phyloP scores from a whole-genome alignment of 352 stramenopile species.

The Phytophthora fragariaefolia region DNA sequence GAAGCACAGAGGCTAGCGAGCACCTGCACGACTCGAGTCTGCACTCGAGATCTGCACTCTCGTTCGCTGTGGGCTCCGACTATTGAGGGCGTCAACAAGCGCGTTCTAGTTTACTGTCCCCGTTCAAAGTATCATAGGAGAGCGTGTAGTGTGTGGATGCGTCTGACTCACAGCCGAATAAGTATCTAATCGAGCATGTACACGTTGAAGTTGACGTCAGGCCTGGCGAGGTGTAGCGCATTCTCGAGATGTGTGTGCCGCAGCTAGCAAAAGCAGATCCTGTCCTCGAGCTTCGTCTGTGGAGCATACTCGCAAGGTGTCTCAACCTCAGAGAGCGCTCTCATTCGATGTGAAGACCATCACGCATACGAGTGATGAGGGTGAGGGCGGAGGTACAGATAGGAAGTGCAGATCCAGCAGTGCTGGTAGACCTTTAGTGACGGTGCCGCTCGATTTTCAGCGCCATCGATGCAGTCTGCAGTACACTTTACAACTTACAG shows the following conservation, averaged over 20 bases:
- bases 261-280: neutral
- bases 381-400: too few species aligned
- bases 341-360: neutral
- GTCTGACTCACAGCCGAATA: neutral
- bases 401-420: too few species aligned
- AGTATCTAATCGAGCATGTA: slow-evolving; percentile 14
- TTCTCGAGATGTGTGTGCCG: too few species aligned
- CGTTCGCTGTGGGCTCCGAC: slow-evolving; percentile 37
- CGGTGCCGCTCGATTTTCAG: too few species aligned
- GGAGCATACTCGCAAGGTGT: neutral
- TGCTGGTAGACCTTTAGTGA: too few species aligned
- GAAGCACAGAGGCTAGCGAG: slow-evolving; percentile 47
- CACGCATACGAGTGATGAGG: too few species aligned
- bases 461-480: too few species aligned
- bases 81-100: slow-evolving; percentile 1
- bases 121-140: slow-evolving; percentile 23
- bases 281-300: neutral
- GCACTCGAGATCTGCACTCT: slow-evolving; percentile 34
- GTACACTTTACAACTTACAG: too few species aligned
- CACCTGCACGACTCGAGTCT: slow-evolving; percentile 42
- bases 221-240: neutral
- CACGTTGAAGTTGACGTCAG: slow-evolving; percentile 12
- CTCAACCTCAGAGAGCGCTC: neutral
- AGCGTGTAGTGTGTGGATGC: neutral
- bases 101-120: slow-evolving; percentile 19